These are phyloP conservation scores for Grifola frondosa DNA, from an alignment of 1,284 basidiomycete species.

Conservation along the genomic window DNA sequence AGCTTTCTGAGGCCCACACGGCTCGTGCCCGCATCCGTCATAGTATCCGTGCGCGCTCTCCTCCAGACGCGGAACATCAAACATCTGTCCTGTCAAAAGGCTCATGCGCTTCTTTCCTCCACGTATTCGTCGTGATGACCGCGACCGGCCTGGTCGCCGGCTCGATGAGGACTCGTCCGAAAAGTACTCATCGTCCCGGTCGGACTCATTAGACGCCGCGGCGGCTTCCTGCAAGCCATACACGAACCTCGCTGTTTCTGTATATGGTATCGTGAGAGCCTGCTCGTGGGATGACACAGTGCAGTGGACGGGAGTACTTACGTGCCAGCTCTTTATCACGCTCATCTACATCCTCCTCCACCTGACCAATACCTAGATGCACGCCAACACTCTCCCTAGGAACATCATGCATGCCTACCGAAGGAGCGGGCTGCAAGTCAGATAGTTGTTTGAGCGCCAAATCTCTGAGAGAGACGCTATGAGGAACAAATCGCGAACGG, in stretches of 20 bases:
- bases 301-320: slow-evolving; percentile 36
- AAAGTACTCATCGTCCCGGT: slow-evolving; percentile 50
- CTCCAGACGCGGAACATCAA: slow-evolving; percentile 41
- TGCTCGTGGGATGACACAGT: background rate
- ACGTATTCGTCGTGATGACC: slow-evolving; percentile 20
- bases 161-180: slow-evolving; percentile 42
- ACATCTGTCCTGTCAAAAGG: slow-evolving; percentile 56
- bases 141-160: slow-evolving; percentile 32
- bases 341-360: slow-evolving; percentile 49
- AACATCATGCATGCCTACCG: slow-evolving; percentile 85
- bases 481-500: background rate
- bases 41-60: slow-evolving; percentile 29
- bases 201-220: slow-evolving; percentile 37
- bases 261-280: background rate
- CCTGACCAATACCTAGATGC: slow-evolving; percentile 60
- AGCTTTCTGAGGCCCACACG: slow-evolving; percentile 15
- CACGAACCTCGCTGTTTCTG: slow-evolving; percentile 64
- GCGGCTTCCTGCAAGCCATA: slow-evolving; percentile 56
- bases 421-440: slow-evolving; percentile 80
- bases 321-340: slow-evolving; percentile 70
- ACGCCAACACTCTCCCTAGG: slow-evolving; percentile 67
- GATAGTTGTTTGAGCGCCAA: slow-evolving; percentile 80
- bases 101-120: slow-evolving; percentile 59
- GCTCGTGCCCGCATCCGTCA: slow-evolving; percentile 28
- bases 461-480: slow-evolving; percentile 40